These are phyloP conservation scores for Metarhizium rileyi DNA, from an alignment of 2,329 filamentous ascomycete species.

Conservation along the genomic window DNA sequence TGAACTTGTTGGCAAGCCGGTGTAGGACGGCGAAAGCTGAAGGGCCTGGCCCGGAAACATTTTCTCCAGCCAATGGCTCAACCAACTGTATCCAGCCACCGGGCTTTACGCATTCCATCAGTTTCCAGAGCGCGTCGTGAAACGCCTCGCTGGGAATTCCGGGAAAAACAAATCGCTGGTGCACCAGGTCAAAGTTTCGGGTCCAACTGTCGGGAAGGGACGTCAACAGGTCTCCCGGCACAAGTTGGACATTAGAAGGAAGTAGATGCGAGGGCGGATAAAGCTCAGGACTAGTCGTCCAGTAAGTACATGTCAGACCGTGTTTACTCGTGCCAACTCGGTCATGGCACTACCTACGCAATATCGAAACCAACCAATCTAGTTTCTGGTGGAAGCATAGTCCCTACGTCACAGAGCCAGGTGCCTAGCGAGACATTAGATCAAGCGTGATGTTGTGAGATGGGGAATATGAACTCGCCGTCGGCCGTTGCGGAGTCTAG, in stretches of 20 bases:
- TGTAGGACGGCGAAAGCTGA: slow-evolving; percentile 4
- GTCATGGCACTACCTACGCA: slow-evolving; percentile 1
- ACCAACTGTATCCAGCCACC: slow-evolving; percentile 11
- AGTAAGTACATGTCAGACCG: neutral
- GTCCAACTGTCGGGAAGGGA: slow-evolving; percentile 5
- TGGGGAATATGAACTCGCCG: neutral
- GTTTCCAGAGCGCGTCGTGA: neutral
- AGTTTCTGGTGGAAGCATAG: slow-evolving; percentile 2
- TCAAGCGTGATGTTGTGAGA: neutral
- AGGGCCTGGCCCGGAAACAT: slow-evolving; percentile 3
- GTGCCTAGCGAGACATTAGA: neutral
- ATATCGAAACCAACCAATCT: slow-evolving; percentile 6
- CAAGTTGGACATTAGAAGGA: slow-evolving; percentile 1
- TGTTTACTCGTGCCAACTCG: no score
- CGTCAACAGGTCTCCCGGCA: neutral
- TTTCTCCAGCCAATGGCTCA: slow-evolving; percentile 6
- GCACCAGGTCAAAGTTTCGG: slow-evolving; percentile 8
- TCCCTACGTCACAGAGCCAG: slow-evolving; percentile 3
- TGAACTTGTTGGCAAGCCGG: slow-evolving; percentile 2
- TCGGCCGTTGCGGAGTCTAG: slow-evolving; percentile 6
- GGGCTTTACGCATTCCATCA: slow-evolving; percentile 8
- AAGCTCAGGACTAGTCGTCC: neutral
- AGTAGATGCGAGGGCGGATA: neutral
- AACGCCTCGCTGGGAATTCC: neutral
- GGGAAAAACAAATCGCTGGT: slow-evolving; percentile 9